Evolutionary conservation across 1,284 basidiomycete genomes (phyloP), one percentile per base, ranked within the genome.

Genomic region (Apiotrichum sp.): DNA sequence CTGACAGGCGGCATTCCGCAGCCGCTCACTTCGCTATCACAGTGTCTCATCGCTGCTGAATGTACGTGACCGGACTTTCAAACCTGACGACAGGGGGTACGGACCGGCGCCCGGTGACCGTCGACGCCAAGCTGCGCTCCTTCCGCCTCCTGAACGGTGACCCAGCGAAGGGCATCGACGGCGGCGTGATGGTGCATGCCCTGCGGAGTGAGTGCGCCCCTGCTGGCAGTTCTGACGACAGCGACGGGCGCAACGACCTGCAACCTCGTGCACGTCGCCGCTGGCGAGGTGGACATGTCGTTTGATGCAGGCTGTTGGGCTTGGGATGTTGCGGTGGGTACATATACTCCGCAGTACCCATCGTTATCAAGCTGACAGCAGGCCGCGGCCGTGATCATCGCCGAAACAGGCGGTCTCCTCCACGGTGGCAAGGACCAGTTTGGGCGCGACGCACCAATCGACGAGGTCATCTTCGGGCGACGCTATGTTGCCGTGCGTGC

Each of bases 371-470:
- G 36, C 48, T 50, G 36, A 46, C 34, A 67, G 1, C 72, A 86
- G 79, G 86, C 93, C 1, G 93, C 91, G 0, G 84, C 89, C 4
- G 86, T 96, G 61, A 93, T 98, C 61, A 86, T 89, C 0, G 82
- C 89, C 62, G 93, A 96, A 72, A 87, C 91, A 0, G 92, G 92
- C 2, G 83, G 86, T 16, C 78, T 86, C 51, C 84, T 89, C 43
- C 84, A 84, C 8, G 89, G 73, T 5, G 84, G 84, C 16, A 83
- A 85, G 56, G 77, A 77, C 6, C 75, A 78, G 6, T 75, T 78
- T 45, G 75, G 78, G 63, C 73, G 79, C 73, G 58, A 79, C 47
- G 82, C 88, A 29, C 58, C 64, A 2, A 70, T 73, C 3, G 84
- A 87, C 52, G 83, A 84, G 31, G 80, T 93, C 40, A 78, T 95